phyloP scores from a whole-genome alignment of 345 rosid genomes.

The Murraya paniculata region DNA sequence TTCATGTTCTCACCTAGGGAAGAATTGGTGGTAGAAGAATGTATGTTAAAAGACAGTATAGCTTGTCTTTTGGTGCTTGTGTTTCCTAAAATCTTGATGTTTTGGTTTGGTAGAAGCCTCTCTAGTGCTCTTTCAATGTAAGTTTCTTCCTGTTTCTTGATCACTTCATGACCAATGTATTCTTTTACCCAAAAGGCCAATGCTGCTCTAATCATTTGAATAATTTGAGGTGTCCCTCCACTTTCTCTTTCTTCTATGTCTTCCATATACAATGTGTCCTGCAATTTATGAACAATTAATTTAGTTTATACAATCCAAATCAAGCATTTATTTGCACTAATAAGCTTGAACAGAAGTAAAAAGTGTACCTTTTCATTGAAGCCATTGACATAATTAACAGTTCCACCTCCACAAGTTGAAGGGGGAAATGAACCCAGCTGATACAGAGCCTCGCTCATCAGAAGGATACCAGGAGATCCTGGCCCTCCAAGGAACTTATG shows the following conservation, averaged over 20 bases:
- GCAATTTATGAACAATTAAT: conserved; percentile 4
- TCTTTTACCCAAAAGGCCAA: conserved; percentile 58
- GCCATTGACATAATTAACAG: conserved; percentile 56
- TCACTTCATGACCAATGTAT: conserved; percentile 31
- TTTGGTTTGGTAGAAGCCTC: conserved; percentile 40
- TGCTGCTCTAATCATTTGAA: conserved; percentile 55
- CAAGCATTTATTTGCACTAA: background rate
- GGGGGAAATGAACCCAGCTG: conserved; percentile 45
- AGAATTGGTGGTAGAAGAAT: conserved; percentile 31
- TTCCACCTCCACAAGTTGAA: conserved; percentile 65
- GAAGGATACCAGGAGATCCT: conserved; percentile 53
- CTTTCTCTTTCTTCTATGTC: conserved; percentile 59
- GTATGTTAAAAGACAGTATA: conserved; percentile 49
- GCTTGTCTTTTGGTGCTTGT: conserved; percentile 35
- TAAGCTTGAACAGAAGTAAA: background rate
- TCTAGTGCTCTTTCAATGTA: conserved; percentile 36
- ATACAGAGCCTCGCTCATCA: conserved; percentile 50
- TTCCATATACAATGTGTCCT: conserved; percentile 50
- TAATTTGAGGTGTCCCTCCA: conserved; percentile 60
- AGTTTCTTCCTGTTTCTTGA: conserved; percentile 31
- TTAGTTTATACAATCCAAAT: background rate
- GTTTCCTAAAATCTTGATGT: conserved; percentile 45
- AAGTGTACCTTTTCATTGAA: conserved; percentile 41
- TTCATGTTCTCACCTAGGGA: background rate
- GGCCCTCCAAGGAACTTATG: conserved; percentile 69